Evolutionary conservation across 2,329 filamentous ascomycete species (phyloP).

Genomic region (Pseudocercospora macadamiae): DNA sequence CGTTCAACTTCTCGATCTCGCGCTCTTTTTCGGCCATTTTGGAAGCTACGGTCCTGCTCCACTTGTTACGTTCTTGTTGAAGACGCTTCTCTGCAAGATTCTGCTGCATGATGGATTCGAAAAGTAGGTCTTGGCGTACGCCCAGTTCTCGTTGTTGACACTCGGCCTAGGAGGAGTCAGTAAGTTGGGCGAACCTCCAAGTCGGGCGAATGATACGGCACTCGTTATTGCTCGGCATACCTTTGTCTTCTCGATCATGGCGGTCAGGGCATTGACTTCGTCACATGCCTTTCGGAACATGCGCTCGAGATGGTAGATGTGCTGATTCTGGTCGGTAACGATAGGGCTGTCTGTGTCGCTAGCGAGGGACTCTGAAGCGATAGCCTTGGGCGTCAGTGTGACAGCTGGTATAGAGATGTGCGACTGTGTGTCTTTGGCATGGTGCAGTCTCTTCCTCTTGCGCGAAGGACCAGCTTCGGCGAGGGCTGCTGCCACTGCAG

Average conservation of each 20-base stretch:
- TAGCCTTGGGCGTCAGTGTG: background rate
- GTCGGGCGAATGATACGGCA: background rate
- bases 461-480: constrained; percentile 5
- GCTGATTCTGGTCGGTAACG: background rate
- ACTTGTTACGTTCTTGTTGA: constrained; percentile 9
- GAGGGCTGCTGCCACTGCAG: background rate
- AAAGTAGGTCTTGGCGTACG: constrained; percentile 16
- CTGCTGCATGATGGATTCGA: constrained; percentile 8
- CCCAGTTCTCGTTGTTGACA: background rate
- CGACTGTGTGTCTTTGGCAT: background rate
- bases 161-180: background rate
- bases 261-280: constrained; percentile 13
- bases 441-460: background rate
- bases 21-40: constrained; percentile 7
- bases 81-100: constrained; percentile 2
- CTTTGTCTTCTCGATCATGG: constrained; percentile 6
- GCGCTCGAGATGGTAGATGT: constrained; percentile 8
- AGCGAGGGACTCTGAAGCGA: background rate
- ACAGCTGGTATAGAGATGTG: background rate
- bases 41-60: constrained; percentile 6
- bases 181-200: no score
- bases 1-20: constrained; percentile 7
- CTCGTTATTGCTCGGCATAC: background rate
- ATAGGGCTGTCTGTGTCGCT: background rate
- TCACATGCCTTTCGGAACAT: constrained; percentile 2